These are phyloP conservation scores for Pugionium dolabratum DNA, from an alignment of 345 rosid species.

Conservation along the genomic window DNA sequence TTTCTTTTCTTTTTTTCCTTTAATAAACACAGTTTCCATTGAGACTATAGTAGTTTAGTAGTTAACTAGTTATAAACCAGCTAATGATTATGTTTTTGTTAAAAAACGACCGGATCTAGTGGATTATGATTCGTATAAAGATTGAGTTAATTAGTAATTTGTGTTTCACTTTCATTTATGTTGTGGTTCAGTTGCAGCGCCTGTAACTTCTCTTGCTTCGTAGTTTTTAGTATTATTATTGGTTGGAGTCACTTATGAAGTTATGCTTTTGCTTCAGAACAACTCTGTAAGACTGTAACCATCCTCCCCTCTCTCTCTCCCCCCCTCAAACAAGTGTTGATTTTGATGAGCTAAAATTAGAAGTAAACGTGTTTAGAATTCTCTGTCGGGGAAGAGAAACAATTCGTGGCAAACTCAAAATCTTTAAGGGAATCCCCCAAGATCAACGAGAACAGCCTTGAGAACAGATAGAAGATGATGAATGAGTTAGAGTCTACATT, in stretches of 20 bases:
- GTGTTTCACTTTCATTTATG: not conserved
- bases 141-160: too few species aligned
- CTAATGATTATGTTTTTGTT: too few species aligned
- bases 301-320: not conserved
- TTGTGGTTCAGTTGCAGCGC: not conserved
- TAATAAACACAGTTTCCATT: too few species aligned
- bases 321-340: not conserved
- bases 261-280: conserved; percentile 11
- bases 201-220: conserved; percentile 11
- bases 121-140: too few species aligned
- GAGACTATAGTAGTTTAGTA: too few species aligned
- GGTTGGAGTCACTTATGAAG: conserved; percentile 10
- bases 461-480: not conserved
- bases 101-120: too few species aligned
- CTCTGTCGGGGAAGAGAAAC: conserved; percentile 16
- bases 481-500: not conserved
- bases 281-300: not conserved
- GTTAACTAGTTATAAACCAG: too few species aligned
- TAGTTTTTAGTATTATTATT: not conserved
- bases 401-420: not conserved
- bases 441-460: not conserved
- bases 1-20: too few species aligned
- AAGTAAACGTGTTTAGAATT: conserved; percentile 8
- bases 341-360: not conserved
- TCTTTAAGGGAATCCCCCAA: not conserved